phyloP scores from a whole-genome alignment of 495 filamentous ascomycete species.

The Hypoxylon fragiforme region DNA sequence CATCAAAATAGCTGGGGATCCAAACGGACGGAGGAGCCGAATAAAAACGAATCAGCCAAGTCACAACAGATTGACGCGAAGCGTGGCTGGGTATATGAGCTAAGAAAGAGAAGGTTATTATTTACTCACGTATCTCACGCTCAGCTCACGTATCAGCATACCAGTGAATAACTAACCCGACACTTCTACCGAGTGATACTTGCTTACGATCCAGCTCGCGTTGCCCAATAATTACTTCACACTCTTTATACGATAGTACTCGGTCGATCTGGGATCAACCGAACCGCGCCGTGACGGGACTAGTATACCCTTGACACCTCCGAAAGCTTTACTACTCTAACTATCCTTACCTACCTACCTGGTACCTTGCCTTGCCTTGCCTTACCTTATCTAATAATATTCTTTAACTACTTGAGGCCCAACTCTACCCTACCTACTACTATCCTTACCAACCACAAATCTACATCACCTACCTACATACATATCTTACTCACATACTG shows the following conservation, averaged over 20 bases:
- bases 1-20: slow-evolving; percentile 8
- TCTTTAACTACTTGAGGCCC: slow-evolving; percentile 34
- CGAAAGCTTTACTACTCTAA: slow-evolving; percentile 18
- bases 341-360: background rate
- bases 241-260: slow-evolving; percentile 11
- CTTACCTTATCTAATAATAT: slow-evolving; percentile 29
- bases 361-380: slow-evolving; percentile 5
- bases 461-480: slow-evolving; percentile 5
- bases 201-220: slow-evolving; percentile 21
- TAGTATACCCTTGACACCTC: slow-evolving; percentile 18
- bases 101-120: too few relatives aligned
- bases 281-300: slow-evolving; percentile 28
- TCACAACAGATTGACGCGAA: background rate
- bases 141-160: too few relatives aligned
- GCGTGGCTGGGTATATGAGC: slow-evolving; percentile 13
- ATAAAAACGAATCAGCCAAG: slow-evolving; percentile 13
- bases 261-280: slow-evolving; percentile 33
- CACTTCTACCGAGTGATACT: slow-evolving; percentile 27
- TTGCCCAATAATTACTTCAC: slow-evolving; percentile 30
- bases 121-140: too few relatives aligned
- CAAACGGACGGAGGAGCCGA: slow-evolving; percentile 17
- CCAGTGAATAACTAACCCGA: slow-evolving; percentile 9
- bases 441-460: background rate
- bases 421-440: slow-evolving; percentile 31
- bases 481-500: background rate